Evolutionary conservation across 805 yeast species (phyloP), one percentile per base, ranked within the genome.

Genomic region (Zygotorulaspora sp.): DNA sequence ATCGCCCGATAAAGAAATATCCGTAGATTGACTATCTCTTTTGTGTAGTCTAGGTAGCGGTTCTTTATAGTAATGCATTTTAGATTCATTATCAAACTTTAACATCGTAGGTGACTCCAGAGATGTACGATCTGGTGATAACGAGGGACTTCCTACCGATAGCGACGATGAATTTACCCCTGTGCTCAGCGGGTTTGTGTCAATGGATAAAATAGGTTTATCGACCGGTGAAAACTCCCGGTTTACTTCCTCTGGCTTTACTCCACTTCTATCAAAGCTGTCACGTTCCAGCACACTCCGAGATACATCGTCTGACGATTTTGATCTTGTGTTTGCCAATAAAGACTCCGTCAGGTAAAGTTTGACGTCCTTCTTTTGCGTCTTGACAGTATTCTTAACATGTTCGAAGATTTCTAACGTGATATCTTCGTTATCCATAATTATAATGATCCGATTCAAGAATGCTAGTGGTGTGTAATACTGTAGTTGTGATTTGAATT

Each of bases 401-500:
- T 32, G 42, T 2, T 46, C 30, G 41, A 38, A 56, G 3, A 64
- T 49, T 6, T 45, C 21, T 3, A 14, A 4, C 0, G 71, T 57
- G 2, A 51, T 38, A 4, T 29, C 36, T 28, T 57, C 62, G 25
- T 54, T 48, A 25, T 50, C 52, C n/a, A 66, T 42, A 3, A 64
- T 61, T 11, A 67, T 61, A 48, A 59, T 72, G 45, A 58, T 59
- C 47, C 79, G 72, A 53, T 62, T 67, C 40, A 57, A 61, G 52
- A 51, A 75, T 20, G 53, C 58, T 45, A 57, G 61, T 45, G 61
- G 74, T 14, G 68, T 70, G 52, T 59, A 67, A 31, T 63, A 61
- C 24, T 53, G 42, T 35, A 52, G 25, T 17, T 50, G 48, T 2
- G 40, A 8, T 30, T 37, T 48, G 15, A 56, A 45, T 5, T 49